Percentiles rank a stretch among this genome's conserved stretches.
These are phyloP conservation scores for Bromus sterilis DNA, from an alignment of 176 grass and related monocot genomes.

Conservation along the genomic window DNA sequence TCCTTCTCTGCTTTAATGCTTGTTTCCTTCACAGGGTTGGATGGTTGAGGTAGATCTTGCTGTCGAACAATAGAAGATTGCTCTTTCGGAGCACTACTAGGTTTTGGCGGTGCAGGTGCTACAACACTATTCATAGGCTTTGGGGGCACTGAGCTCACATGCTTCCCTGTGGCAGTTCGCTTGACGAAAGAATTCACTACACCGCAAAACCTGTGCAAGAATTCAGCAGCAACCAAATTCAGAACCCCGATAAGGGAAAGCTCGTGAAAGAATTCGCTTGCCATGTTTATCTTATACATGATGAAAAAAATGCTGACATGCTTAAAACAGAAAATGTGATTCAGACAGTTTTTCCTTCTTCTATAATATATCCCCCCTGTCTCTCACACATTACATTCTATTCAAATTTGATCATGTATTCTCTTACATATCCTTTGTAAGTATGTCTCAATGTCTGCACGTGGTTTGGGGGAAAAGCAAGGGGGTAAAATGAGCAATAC, in stretches of 20 bases:
- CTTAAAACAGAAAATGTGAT: not conserved
- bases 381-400: not conserved
- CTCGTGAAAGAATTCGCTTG: no score
- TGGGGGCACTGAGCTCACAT: constrained; percentile 27
- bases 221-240: constrained; percentile 16
- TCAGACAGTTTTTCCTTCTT: not conserved
- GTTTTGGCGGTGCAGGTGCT: constrained; percentile 20
- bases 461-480: not conserved
- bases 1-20: constrained; percentile 47
- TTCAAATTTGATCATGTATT: not conserved
- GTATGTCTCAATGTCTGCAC: not conserved
- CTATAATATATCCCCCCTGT: not conserved
- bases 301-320: not conserved
- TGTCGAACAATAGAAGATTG: constrained; percentile 42
- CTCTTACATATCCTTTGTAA: not conserved
- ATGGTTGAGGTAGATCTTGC: constrained; percentile 22
- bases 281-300: not conserved
- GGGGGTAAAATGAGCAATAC: constrained; percentile 15
- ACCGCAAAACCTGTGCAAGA: constrained; percentile 70
- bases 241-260: constrained; percentile 7
- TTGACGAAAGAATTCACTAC: constrained; percentile 74
- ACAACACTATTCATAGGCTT: constrained; percentile 26
- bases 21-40: constrained; percentile 19
- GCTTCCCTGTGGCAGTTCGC: constrained; percentile 51
- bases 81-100: constrained; percentile 50